Evolutionary conservation across 257 asterid species (phyloP).

Genomic region (Datura wrightii): DNA sequence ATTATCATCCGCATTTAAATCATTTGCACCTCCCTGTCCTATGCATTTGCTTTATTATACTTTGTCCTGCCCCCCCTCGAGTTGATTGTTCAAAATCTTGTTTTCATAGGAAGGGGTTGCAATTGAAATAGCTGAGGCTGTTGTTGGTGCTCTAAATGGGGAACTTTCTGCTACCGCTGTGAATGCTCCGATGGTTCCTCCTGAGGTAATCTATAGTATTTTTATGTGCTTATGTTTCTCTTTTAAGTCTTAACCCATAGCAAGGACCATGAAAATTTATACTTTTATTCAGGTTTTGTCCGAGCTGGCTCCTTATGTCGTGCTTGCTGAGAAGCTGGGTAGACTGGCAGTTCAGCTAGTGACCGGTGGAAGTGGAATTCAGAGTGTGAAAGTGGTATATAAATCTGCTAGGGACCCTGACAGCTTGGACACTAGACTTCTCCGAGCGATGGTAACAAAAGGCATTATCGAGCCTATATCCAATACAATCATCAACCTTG

Average conservation of each 20-base stretch:
- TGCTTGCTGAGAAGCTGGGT: conserved; percentile 92
- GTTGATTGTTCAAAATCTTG: background rate
- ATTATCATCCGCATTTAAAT: background rate
- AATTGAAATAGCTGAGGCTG: conserved; percentile 97
- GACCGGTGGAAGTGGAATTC: conserved; percentile 90
- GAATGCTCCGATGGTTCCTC: conserved; percentile 99
- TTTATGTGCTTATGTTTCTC: background rate
- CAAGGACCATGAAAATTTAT: conserved; percentile 7
- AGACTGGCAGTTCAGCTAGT: conserved; percentile 87
- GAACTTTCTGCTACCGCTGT: conserved; percentile 99
- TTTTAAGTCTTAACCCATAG: background rate
- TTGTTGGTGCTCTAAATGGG: conserved; percentile 91
- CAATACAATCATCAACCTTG: conserved; percentile 81
- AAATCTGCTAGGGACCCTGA: conserved; percentile 81
- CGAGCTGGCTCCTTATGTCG: conserved; percentile 86
- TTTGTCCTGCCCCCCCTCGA: background rate
- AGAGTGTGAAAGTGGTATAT: conserved; percentile 80
- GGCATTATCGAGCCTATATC: conserved; percentile 97
- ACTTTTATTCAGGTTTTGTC: conserved; percentile 71
- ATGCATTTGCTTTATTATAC: background rate
- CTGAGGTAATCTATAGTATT: conserved; percentile 59
- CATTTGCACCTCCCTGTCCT: background rate
- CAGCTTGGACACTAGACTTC: conserved; percentile 89
- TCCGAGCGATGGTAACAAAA: conserved; percentile 95
- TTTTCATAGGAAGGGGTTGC: conserved; percentile 93